These are phyloP conservation scores for Teratosphaeria destructans DNA, from an alignment of 2,329 filamentous ascomycete species.

Conservation along the genomic window DNA sequence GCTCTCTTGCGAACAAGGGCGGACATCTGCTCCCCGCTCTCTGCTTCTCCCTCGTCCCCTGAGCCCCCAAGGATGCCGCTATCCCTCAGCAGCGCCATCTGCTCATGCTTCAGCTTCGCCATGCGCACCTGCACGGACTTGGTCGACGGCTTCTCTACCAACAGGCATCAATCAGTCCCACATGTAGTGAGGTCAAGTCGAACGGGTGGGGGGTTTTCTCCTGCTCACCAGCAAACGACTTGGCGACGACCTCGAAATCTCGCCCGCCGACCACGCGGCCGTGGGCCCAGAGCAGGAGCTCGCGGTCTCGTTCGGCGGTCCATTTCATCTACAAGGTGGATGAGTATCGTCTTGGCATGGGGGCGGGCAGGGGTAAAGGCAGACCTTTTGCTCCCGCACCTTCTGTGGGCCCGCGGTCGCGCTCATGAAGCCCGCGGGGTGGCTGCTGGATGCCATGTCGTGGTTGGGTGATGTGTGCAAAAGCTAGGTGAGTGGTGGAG, in stretches of 20 bases:
- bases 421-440: not conserved
- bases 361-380: not conserved
- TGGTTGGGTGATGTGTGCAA: not conserved
- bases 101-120: not conserved
- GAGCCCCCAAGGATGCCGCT: not conserved
- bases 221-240: not conserved
- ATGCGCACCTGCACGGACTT: not conserved
- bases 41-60: not conserved
- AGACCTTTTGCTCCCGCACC: not conserved
- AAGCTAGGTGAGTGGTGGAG: not conserved
- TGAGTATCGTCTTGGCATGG: not conserved
- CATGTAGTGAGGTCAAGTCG: too few relatives aligned
- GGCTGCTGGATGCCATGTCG: not conserved
- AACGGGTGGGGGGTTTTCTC: too few relatives aligned
- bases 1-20: not conserved
- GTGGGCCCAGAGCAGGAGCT: not conserved
- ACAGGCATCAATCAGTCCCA: not conserved
- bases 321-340: not conserved
- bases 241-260: not conserved
- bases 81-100: not conserved
- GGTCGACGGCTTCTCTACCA: not conserved
- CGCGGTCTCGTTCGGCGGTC: not conserved
- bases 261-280: not conserved
- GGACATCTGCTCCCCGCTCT: not conserved
- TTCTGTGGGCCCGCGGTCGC: not conserved